Evolutionary conservation across 306 rosid genomes (phyloP).

Genomic region (Adenanthera pavonina): DNA sequence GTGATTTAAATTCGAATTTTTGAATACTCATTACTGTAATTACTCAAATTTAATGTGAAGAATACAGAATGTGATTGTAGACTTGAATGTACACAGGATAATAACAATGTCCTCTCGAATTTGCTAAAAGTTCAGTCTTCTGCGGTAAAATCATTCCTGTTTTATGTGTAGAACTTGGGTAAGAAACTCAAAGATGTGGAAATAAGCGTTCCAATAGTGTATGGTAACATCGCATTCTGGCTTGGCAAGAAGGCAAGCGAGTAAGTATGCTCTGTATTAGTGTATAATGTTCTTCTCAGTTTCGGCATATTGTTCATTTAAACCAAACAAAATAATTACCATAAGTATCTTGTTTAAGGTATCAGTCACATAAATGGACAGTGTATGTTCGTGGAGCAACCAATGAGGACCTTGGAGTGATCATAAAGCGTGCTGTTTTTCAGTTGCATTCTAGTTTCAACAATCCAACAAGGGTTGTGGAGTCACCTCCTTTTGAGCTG

Average conservation of each 20-base stretch:
- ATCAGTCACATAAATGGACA: constrained; percentile 84
- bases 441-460: constrained; percentile 89
- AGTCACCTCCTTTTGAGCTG: constrained; percentile 79
- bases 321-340: constrained; percentile 1
- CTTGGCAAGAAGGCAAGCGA: constrained; percentile 90
- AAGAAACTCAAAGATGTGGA: constrained; percentile 75
- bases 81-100: constrained; percentile 8
- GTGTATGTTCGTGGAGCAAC: constrained; percentile 80
- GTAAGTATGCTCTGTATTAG: constrained; percentile 56
- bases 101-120: constrained; percentile 1
- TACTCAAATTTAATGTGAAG: constrained; percentile 6
- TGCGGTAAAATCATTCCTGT: constrained; percentile 41
- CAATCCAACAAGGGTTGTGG: constrained; percentile 74
- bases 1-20: constrained; percentile 35
- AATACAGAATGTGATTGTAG: constrained; percentile 18
- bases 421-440: constrained; percentile 72
- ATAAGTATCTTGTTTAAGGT: constrained; percentile 53
- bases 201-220: constrained; percentile 78
- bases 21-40: neutral
- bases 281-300: constrained; percentile 33
- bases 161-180: constrained; percentile 60
- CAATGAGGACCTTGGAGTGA: constrained; percentile 73
- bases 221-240: constrained; percentile 84
- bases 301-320: constrained; percentile 23
- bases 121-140: constrained; percentile 4